Evolutionary conservation across 441 rosid species (phyloP), one percentile per base, ranked within the genome.

Genomic region (Pelargonium myrrhifolium): DNA sequence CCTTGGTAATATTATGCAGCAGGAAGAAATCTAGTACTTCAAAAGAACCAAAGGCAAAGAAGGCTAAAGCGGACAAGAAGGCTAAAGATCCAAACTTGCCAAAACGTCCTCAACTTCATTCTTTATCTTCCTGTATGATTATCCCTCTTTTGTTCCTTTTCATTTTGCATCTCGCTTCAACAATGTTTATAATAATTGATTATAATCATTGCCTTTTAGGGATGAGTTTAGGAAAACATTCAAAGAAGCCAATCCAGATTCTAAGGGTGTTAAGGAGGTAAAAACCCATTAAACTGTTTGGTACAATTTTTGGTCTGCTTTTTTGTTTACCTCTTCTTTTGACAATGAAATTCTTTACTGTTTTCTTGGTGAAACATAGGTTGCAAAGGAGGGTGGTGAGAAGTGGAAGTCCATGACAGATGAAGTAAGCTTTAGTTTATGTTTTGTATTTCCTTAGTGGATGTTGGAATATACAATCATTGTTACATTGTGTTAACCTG

Each of bases 51-150:
- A 87, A 86, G 75, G 22, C 88, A 3, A 94, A 85, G 87, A 92
- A 76, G 74, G 68, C 83, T 2, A 85, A 78, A 71, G 84, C 80
- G 67, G 72, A 65, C 58, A 82, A 85, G 82, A 84, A 78, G 78
- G 75, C 55, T 40, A 74, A 71, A 49, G 75, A 76, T 71, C 76
- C 88, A 0, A 87, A 79, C 75, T 80, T 74, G 71, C 83, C 88
- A 7, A 92, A 92, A 64, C 91, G 94, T 56, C 96, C 99, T 70
- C 86, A 53, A 87, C 96, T 0, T 96, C 93, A 6, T 94, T 91
- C 85, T 89, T 91, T 45, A 20, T 91, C 69, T 94, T 89, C 87
- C 78, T 94, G 93, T 89, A 82, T 68, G 3, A 24, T 47, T 22
- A 45, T 3, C 14, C 6, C 3, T 37, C 60, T 8, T 6, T 20